Evolutionary conservation across 805 yeast genomes (phyloP), one percentile per base, ranked within the genome.

Genomic region (Yamadazyma takamatsuzukensis): DNA sequence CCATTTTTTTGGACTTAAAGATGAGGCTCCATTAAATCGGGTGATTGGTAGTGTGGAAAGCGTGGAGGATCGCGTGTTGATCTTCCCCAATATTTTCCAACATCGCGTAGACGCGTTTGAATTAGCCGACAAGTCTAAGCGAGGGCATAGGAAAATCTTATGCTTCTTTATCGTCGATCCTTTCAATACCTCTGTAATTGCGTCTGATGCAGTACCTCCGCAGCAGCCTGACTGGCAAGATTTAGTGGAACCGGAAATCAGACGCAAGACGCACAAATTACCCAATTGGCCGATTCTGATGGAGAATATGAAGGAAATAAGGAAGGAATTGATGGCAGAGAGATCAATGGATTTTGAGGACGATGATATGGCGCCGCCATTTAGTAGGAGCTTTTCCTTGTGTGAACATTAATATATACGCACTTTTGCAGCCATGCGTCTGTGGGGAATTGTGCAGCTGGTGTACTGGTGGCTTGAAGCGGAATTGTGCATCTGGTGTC

Each of bases 151-250:
- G 15, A 59, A 59, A 35, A 64, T 65, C 19, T 43, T 65, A 33
- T 59, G 68, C 29, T 62, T 61, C 37, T 65, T 64, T 33, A 15
- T 65, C 4, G 56, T 53, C 12, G 68, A 63, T 33, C 68, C 68
- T 1, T 30, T 45, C 33, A 54, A 61, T 36, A 42, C 48, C 1
- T 28, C 22, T 11, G 61, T 60, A 1, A 33, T 46, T 3, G 17
- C 60, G 4, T 49, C 65, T 0, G 57, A 45, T 4, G 37, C 47
- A 4, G 66, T 64, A 3, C 66, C 67, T 5, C 66, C 65, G 3
- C 69, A 61, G 37, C 65, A 61, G 36, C 26, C 42, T 23, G 45
- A 41, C 7, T 64, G 68, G 70, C 49, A 52, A 49, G 40, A 42
- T 10, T 19, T 19, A 11, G 21, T 19, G 7, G 21, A 19, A 7